Percentiles rank a stretch among this genome's conserved stretches.
These are phyloP conservation scores for Fusarium citri DNA, from an alignment of 2,329 filamentous ascomycete species.

Conservation along the genomic window DNA sequence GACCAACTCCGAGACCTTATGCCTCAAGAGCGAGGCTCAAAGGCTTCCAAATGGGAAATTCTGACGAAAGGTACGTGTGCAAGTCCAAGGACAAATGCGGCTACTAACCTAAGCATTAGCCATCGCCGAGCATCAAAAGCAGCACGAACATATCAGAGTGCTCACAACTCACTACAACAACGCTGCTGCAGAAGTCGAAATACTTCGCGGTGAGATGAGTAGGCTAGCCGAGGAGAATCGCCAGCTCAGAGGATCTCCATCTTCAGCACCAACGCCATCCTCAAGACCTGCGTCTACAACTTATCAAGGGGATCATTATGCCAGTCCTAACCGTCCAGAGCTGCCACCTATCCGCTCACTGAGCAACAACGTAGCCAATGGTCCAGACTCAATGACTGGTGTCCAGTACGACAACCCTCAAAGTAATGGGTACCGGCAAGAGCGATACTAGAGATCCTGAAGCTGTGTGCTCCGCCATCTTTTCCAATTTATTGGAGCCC, in stretches of 20 bases:
- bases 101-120: conserved; percentile 55
- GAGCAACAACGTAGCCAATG: conserved; percentile 56
- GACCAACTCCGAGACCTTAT: conserved; percentile 82
- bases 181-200: conserved; percentile 58
- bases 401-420: conserved; percentile 70
- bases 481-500: conserved; percentile 24
- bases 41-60: conserved; percentile 92
- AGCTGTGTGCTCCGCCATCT: conserved; percentile 13
- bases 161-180: conserved; percentile 60
- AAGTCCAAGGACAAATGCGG: not conserved
- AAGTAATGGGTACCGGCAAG: conserved; percentile 60
- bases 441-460: conserved; percentile 48
- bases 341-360: conserved; percentile 69
- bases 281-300: conserved; percentile 34
- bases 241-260: conserved; percentile 55
- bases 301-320: conserved; percentile 50
- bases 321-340: conserved; percentile 57
- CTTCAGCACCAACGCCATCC: conserved; percentile 30
- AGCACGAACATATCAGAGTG: conserved; percentile 61
- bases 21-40: conserved; percentile 83
- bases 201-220: conserved; percentile 63
- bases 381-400: conserved; percentile 73
- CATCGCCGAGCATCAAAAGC: conserved; percentile 70
- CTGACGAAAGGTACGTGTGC: conserved; percentile 77
- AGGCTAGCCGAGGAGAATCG: conserved; percentile 60